Percentiles rank a stretch among this genome's conserved stretches.
These are phyloP conservation scores for Chytriomyces hyalinus DNA, from an alignment of 192 early-diverging fungal species.

Conservation along the genomic window DNA sequence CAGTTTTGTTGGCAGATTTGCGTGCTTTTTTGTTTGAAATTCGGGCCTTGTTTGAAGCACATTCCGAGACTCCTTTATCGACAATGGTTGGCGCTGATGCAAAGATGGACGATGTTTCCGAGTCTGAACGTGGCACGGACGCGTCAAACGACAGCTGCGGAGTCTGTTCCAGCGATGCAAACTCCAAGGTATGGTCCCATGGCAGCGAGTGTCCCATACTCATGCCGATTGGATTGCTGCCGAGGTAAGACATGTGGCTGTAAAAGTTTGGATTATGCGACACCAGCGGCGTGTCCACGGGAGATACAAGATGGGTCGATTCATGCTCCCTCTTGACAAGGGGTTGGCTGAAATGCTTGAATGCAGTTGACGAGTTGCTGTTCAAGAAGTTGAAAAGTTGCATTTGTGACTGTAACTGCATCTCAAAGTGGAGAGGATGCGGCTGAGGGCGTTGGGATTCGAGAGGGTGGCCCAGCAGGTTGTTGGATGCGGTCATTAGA, in stretches of 20 bases:
- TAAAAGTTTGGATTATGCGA: background rate
- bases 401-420: background rate
- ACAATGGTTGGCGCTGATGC: background rate
- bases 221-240: background rate
- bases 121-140: background rate
- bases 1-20: background rate
- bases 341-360: background rate
- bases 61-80: background rate
- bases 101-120: background rate
- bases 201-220: background rate
- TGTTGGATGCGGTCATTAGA: background rate
- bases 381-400: background rate
- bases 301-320: background rate
- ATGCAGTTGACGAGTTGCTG: background rate
- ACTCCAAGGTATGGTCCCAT: background rate
- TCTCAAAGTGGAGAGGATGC: background rate
- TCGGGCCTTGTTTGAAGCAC: background rate
- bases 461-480: background rate
- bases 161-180: background rate
- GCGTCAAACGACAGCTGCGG: background rate
- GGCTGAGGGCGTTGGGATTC: background rate
- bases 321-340: background rate
- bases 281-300: background rate
- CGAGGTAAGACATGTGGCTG: background rate
- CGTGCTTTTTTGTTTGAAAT: background rate